A percentile compares a stretch with the other conserved stretches of the same genome.
Conservation (phyloP, 208 protist species). For the Trypanosomatidae sp. region DNA sequence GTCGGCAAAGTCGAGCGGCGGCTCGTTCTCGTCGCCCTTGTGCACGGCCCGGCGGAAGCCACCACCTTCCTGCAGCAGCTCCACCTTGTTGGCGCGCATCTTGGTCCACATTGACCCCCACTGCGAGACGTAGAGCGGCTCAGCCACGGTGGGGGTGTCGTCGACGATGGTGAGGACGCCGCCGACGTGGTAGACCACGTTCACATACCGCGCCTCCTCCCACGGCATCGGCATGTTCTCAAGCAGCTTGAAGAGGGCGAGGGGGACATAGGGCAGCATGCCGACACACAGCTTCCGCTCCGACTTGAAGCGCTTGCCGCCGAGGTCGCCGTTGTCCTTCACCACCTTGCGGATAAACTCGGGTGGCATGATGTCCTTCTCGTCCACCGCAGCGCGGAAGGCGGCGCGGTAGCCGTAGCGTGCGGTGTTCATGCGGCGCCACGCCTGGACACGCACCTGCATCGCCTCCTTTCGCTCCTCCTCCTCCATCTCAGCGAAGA, state of each 20-base stretch:
- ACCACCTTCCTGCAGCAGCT: constrained; percentile 75
- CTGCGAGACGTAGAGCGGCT: constrained; percentile 99
- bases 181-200: constrained; percentile 99
- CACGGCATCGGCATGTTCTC: constrained; percentile 99
- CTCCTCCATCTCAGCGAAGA: constrained; percentile 43
- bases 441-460: constrained; percentile 49
- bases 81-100: constrained; percentile 99
- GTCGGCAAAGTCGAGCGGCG: constrained; percentile 99
- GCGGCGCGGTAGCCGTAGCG: constrained; percentile 71
- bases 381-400: constrained; percentile 58
- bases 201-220: constrained; percentile 96
- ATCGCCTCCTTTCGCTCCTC: constrained; percentile 38
- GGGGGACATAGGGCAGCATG: constrained; percentile 99
- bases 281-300: constrained; percentile 99
- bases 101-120: constrained; percentile 99
- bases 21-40: constrained; percentile 99
- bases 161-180: constrained; percentile 99
- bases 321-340: constrained; percentile 99
- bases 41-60: constrained; percentile 96
- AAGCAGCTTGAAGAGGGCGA: constrained; percentile 99
- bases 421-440: constrained; percentile 67
- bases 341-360: constrained; percentile 99
- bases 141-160: constrained; percentile 99
- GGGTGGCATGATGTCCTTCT: constrained; percentile 93
- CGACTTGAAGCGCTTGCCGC: constrained; percentile 97